phyloP scores from a whole-genome alignment of 2,329 filamentous ascomycete genomes.

The Trichoderma sp. region DNA sequence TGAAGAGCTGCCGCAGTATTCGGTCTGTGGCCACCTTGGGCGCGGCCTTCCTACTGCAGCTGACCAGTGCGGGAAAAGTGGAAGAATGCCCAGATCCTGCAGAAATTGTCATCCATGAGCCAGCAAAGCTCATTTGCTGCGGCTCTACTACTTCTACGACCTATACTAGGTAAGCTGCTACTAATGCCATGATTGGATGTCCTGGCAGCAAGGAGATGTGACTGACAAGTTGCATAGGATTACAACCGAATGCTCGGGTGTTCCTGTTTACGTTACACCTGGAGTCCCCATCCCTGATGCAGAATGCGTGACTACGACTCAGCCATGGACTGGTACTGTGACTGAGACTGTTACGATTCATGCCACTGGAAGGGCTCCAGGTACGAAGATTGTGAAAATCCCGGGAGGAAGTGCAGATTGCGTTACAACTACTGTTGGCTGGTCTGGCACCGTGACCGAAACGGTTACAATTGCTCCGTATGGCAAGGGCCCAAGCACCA shows the following conservation, averaged over 20 bases:
- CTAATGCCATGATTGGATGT: background rate
- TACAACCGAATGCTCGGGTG: background rate
- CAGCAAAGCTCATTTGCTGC: background rate
- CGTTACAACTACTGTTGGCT: background rate
- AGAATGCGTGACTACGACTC: background rate
- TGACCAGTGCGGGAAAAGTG: background rate
- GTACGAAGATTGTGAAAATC: background rate
- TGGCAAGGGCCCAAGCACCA: background rate
- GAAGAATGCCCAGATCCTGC: background rate
- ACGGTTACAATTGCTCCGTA: background rate
- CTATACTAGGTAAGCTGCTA: background rate
- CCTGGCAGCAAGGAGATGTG: background rate
- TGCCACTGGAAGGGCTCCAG: background rate
- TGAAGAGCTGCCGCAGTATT: background rate
- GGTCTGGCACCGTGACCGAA: background rate
- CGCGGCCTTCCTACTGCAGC: background rate
- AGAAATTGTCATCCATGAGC: background rate
- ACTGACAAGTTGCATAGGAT: background rate
- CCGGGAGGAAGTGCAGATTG: background rate
- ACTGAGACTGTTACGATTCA: background rate
- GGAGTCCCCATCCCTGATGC: background rate
- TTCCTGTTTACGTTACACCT: background rate
- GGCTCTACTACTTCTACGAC: background rate
- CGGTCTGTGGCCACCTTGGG: background rate
- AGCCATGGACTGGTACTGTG: background rate